A percentile compares a stretch with the other conserved stretches of the same genome.
phyloP scores from a whole-genome alignment of 2,329 filamentous ascomycete species.

The Neonectria punicea region DNA sequence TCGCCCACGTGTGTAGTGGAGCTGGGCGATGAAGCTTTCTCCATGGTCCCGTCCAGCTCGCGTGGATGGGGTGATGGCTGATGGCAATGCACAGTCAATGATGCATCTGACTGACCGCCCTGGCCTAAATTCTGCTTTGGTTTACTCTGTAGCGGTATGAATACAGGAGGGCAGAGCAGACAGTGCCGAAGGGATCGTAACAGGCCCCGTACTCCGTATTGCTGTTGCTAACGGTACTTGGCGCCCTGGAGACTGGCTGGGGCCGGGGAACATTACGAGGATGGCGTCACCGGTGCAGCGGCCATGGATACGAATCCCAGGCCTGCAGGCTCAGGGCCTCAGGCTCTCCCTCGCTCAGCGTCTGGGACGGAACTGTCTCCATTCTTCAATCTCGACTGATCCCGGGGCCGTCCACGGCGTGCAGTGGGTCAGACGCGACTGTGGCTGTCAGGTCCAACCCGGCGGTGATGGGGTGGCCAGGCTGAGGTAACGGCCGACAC shows the following conservation, averaged over 20 bases:
- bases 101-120: conserved; percentile 17
- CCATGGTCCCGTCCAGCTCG: conserved; percentile 13
- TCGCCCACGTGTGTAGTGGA: conserved; percentile 42
- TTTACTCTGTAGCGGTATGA: not conserved
- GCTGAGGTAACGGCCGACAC: conserved; percentile 11
- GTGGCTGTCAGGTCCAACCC: conserved; percentile 15
- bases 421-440: conserved; percentile 37
- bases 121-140: not conserved
- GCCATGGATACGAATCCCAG: conserved; percentile 35
- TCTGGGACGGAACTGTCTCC: conserved; percentile 30
- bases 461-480: conserved; percentile 15
- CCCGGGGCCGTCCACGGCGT: conserved; percentile 7
- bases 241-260: conserved; percentile 2
- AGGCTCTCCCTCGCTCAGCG: conserved; percentile 3
- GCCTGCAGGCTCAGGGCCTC: not conserved
- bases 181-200: not conserved
- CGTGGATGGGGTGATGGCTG: conserved; percentile 25
- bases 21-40: conserved; percentile 23
- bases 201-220: not conserved
- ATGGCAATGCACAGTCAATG: conserved; percentile 1
- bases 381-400: conserved; percentile 26
- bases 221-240: conserved; percentile 34
- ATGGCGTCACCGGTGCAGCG: conserved; percentile 42
- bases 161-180: not conserved
- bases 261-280: conserved; percentile 27